Evolutionary conservation across 768 basidiomycete species (phyloP).

Genomic region (Chiua virens): DNA sequence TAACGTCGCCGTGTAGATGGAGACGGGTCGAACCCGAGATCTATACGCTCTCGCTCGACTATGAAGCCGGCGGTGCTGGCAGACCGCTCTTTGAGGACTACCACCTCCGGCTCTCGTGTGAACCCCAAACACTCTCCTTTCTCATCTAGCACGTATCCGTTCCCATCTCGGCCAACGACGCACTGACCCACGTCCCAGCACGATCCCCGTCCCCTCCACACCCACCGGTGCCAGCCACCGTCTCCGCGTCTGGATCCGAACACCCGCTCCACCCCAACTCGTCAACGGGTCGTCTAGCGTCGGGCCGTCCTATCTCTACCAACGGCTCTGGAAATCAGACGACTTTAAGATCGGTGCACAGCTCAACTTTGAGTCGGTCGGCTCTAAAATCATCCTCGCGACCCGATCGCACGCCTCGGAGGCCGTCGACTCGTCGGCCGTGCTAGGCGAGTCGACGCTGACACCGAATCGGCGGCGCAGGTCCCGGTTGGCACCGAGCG

Average conservation of each 20-base stretch:
- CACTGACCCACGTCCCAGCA: conserved; percentile 31
- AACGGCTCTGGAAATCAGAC: conserved; percentile 67
- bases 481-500: conserved; percentile 10
- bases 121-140: conserved; percentile 54
- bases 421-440: background rate
- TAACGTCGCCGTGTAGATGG: conserved; percentile 39
- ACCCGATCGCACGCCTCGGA: conserved; percentile 20
- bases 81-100: conserved; percentile 52
- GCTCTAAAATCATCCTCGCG: conserved; percentile 52
- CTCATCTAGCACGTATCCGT: conserved; percentile 53
- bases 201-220: conserved; percentile 52
- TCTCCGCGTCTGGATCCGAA: conserved; percentile 63
- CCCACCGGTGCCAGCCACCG: conserved; percentile 61
- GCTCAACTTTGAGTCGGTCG: conserved; percentile 54
- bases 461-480: conserved; percentile 1
- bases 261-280: conserved; percentile 20
- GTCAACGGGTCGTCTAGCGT: background rate
- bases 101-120: conserved; percentile 51
- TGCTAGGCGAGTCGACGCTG: background rate
- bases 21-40: conserved; percentile 39
- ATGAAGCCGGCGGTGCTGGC: conserved; percentile 64
- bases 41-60: conserved; percentile 60
- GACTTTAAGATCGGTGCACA: conserved; percentile 57
- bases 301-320: conserved; percentile 51
- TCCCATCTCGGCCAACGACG: background rate